Conservation (phyloP, 306 rosid species). For the Delonix regia region DNA sequence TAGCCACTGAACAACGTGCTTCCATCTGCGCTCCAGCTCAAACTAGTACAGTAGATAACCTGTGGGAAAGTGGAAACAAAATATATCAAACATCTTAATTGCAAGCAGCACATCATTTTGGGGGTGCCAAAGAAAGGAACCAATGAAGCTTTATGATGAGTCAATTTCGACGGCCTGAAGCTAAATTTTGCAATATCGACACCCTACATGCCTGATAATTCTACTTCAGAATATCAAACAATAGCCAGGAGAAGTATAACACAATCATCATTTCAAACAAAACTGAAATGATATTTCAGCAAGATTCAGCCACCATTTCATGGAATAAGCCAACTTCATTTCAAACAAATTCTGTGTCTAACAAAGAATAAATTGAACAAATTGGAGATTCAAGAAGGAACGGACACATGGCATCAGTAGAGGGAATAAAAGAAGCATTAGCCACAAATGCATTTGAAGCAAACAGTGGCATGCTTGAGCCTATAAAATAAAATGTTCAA, state of each 20-base stretch:
- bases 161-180: neutral
- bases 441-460: neutral
- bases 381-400: neutral
- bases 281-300: too few species aligned
- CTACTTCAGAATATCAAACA: neutral
- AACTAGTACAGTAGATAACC: slow-evolving; percentile 67
- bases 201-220: neutral
- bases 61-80: slow-evolving; percentile 23
- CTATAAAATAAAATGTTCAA: neutral
- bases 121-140: neutral
- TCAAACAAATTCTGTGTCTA: too few species aligned
- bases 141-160: neutral
- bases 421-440: neutral
- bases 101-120: neutral
- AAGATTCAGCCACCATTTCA: neutral
- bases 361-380: neutral
- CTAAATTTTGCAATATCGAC: neutral
- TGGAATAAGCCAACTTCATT: neutral
- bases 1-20: slow-evolving; percentile 84
- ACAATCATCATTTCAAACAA: too few species aligned
- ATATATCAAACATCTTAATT: slow-evolving; percentile 7
- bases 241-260: neutral
- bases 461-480: neutral
- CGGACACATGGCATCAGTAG: neutral
- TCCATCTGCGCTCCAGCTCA: slow-evolving; percentile 79